Evolutionary conservation across 768 basidiomycete genomes (phyloP).

Genomic region (Cystofilobasidium bisporidii): DNA sequence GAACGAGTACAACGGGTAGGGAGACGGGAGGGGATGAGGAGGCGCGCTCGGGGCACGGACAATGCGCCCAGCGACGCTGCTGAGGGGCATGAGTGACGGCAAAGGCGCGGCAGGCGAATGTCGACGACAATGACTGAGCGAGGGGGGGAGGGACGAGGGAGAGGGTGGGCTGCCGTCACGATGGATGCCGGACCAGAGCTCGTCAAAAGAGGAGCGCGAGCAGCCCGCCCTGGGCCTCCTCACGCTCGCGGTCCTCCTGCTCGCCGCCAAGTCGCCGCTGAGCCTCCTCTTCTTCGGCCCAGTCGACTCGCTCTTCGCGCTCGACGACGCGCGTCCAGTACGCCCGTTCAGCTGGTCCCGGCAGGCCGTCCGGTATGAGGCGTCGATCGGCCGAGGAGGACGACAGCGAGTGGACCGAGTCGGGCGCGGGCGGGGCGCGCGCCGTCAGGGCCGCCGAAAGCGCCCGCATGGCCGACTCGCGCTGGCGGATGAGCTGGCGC

Average conservation of each 20-base stretch:
- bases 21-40: neutral
- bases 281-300: slow-evolving; percentile 27
- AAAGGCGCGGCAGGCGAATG: too few species aligned
- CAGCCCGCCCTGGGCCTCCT: neutral
- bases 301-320: slow-evolving; percentile 25
- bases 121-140: too few species aligned
- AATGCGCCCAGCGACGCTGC: neutral
- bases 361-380: neutral
- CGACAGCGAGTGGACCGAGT: neutral
- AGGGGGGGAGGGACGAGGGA: too few species aligned
- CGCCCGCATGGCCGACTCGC: slow-evolving; percentile 15
- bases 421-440: neutral
- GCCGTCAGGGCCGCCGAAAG: neutral
- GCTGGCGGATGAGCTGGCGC: neutral
- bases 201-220: slow-evolving; percentile 1
- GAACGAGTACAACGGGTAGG: neutral
- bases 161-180: too few species aligned
- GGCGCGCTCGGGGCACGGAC: neutral
- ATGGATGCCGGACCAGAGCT: too few species aligned
- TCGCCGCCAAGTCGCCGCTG: slow-evolving; percentile 12
- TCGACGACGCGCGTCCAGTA: slow-evolving; percentile 18
- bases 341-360: neutral
- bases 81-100: too few species aligned
- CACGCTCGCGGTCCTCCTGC: neutral
- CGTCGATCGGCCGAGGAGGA: neutral